Percentiles rank a stretch among this genome's conserved stretches.
Conservation (phyloP, 306 rosid genomes). For the Coriaria nepalensis region DNA sequence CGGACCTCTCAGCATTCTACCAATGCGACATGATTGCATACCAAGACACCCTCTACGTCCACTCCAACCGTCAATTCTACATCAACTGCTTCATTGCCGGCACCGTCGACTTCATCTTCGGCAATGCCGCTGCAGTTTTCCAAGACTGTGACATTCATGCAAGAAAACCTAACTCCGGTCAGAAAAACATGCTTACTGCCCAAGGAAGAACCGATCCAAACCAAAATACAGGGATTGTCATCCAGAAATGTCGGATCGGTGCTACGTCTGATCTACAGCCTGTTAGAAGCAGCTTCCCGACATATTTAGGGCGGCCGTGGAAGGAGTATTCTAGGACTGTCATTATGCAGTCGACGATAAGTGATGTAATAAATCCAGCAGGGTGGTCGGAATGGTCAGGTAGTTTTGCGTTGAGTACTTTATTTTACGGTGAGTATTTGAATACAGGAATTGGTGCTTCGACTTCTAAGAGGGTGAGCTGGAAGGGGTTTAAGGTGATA, state of each 20-base stretch:
- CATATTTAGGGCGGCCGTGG: conserved; percentile 85
- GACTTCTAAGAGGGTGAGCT: conserved; percentile 45
- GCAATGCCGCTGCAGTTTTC: conserved; percentile 59
- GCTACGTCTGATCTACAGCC: conserved; percentile 49
- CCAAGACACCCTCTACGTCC: conserved; percentile 90
- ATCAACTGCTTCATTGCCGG: conserved; percentile 42
- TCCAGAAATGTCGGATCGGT: conserved; percentile 62
- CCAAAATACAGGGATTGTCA: conserved; percentile 83
- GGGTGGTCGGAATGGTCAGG: conserved; percentile 87
- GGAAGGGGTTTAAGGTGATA: conserved; percentile 64
- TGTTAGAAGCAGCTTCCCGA: conserved; percentile 30
- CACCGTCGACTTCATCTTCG: conserved; percentile 83
- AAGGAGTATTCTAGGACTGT: conserved; percentile 80
- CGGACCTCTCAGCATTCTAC: conserved; percentile 79
- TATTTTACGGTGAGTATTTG: conserved; percentile 52
- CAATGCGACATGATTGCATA: conserved; percentile 53
- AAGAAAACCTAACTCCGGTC: conserved; percentile 59
- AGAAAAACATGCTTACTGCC: conserved; percentile 78
- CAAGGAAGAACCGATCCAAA: conserved; percentile 82
- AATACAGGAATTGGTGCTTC: conserved; percentile 66
- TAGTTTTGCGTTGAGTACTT: conserved; percentile 48
- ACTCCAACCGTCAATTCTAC: conserved; percentile 77
- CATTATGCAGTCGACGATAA: conserved; percentile 38
- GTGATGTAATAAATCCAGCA: conserved; percentile 46
- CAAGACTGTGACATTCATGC: conserved; percentile 79